phyloP scores from a whole-genome alignment of 345 rosid species.

The Salix udensis region DNA sequence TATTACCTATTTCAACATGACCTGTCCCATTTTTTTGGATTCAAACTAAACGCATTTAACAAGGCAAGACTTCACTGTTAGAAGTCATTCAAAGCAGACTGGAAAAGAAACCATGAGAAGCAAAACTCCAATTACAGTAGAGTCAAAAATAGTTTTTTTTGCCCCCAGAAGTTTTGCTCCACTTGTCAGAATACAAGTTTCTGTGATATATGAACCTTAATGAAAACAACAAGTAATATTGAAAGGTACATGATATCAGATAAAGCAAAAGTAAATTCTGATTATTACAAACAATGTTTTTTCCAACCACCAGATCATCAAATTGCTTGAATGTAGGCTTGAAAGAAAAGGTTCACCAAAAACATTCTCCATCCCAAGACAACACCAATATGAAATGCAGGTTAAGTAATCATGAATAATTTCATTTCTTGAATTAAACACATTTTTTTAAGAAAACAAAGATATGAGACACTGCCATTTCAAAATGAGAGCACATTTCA shows the following conservation, averaged over 20 bases:
- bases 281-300: not conserved
- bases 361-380: not conserved
- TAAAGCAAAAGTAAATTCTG: not conserved
- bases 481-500: slow-evolving; percentile 11
- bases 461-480: slow-evolving; percentile 1
- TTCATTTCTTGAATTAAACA: slow-evolving; percentile 3
- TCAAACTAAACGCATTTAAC: no score
- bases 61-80: no score
- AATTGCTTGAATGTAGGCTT: not conserved
- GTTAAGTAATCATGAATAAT: not conserved
- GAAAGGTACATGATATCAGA: not conserved
- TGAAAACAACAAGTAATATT: not conserved
- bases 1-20: not conserved
- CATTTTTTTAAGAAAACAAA: slow-evolving; percentile 1
- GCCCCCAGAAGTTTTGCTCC: no score
- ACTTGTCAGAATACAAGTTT: no score
- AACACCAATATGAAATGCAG: not conserved
- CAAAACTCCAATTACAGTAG: slow-evolving; percentile 10
- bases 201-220: not conserved
- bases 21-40: no score
- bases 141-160: no score
- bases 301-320: not conserved
- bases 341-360: not conserved
- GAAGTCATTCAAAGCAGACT: no score
- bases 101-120: slow-evolving; percentile 3